Evolutionary conservation across 176 grass and related monocot genomes (phyloP), one percentile per base, ranked within the genome.

Genomic region (Lolium perenne): DNA sequence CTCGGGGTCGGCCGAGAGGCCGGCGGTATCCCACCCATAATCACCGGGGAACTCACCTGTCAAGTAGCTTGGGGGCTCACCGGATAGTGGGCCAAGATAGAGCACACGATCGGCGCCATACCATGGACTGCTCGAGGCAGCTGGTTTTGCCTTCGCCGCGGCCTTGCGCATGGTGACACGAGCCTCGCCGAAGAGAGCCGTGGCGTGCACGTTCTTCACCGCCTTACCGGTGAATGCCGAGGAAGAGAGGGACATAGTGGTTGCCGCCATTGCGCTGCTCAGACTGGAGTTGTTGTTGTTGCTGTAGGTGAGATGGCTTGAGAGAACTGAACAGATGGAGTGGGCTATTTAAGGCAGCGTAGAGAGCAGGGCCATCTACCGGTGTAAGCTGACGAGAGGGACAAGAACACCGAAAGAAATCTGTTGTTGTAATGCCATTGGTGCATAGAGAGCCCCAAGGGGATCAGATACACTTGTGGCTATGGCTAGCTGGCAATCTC

Each of bases 81-180:
- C 41, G 41, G 41, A 43, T 43, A 43, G 41, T 43, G 41, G 41
- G 41, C 41, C 41, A 7, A 43, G 41, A 7, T 43, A 43, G 41
- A 43, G 41, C 41, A 43, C 41, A 7, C 41, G 41, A 7, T 43
- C 41, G 0, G 41, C 35, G 38, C 64, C 64, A 16, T 68, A 68
- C 64, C 64, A 68, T 2, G 35, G 35, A 35, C 35, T 41, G 66
- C 66, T 69, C 17, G 66, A 69, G 2, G 66, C 66, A 40, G 38
- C 66, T 41, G 38, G 35, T 7, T 69, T 69, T 38, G 66, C 35
- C 66, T 69, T 69, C 17, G 35, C 35, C 8, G 35, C 35, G 20
- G 66, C 38, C 66, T 69, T 69, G 16, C 66, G 66, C 66, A 69
- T 69, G 16, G 66, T 69, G 66, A 41, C 66, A 40, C 16, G 66